Conservation (phyloP, 306 rosid genomes). For the Oemleria cerasiformis region DNA sequence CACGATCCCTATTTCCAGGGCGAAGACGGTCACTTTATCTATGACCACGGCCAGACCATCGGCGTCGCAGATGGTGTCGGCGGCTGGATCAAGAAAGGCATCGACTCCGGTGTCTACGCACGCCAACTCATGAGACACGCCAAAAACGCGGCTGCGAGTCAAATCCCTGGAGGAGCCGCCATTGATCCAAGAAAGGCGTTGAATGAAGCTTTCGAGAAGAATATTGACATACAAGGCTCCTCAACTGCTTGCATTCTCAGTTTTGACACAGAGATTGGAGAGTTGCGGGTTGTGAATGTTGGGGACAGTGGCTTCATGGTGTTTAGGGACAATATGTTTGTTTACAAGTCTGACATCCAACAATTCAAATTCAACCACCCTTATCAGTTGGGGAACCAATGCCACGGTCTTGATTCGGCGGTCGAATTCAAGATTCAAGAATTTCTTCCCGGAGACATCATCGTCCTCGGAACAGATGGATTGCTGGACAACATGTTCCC, state of each 20-base stretch:
- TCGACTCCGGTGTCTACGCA: constrained; percentile 11
- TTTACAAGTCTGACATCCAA: constrained; percentile 6
- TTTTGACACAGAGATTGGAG: background rate
- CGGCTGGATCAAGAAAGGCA: constrained; percentile 5
- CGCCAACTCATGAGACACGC: constrained; percentile 7
- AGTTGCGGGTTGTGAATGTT: constrained; percentile 5
- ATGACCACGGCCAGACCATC: background rate
- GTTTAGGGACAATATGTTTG: constrained; percentile 10
- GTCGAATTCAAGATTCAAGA: background rate
- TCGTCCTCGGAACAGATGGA: constrained; percentile 10
- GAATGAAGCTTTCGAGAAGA: background rate
- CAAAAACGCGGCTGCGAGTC: no score
- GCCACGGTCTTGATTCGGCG: constrained; percentile 11
- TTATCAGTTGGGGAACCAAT: constrained; percentile 15
- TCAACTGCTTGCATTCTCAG: constrained; percentile 28
- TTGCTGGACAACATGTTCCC: constrained; percentile 8
- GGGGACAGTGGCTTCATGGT: constrained; percentile 33
- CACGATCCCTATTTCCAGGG: background rate
- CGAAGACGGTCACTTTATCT: constrained; percentile 16
- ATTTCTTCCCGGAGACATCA: background rate
- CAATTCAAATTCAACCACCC: constrained; percentile 7
- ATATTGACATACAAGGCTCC: constrained; percentile 1
- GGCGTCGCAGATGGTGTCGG: constrained; percentile 16
- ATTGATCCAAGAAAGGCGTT: constrained; percentile 3
- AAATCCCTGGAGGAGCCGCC: background rate